Evolutionary conservation across 176 grass and related monocot genomes (phyloP), one percentile per base, ranked within the genome.

Genomic region (Avena sativa): DNA sequence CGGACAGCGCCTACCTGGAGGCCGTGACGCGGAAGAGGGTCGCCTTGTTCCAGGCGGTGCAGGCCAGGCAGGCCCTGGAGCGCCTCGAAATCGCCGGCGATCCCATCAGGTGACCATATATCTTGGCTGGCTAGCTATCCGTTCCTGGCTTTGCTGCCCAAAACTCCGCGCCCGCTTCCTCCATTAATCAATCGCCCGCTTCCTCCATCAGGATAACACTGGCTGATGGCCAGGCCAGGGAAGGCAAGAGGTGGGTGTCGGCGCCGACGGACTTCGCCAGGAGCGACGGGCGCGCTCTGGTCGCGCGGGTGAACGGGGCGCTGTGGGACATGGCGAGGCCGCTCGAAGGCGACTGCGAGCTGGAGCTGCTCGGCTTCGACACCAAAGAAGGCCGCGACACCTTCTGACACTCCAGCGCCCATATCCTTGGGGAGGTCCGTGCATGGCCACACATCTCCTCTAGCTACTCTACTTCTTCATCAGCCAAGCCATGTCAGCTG

Each of bases 391-490:
- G 96, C 1, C 93, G 93, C 14, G 96, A 98, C 62, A 95, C 93
- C 60, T 95, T 95, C 81, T 98, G 96, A 91, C 96, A 98, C 85
- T 98, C 96, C 0, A 98, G 96, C 86, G 96, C 93, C 71, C 96
- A 98, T 79, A 98, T 98, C 80, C 91, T 98, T 76, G 96, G 96
- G 30, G 89, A 98, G 91, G 96, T 90, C 5, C 57, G 26, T 28
- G 26, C 26, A 28, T 28, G 26, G 26, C 26, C 26, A 28, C 26
- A 28, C 28, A 32, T 34, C 32, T 34, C 32, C 32, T 34, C 32
- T 34, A 34, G 32, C 32, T 34, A 34, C 32, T 34, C 32, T 34
- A 34, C 32, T 43, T 40, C 38, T 40, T 90, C 5, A 71, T n/a
- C 58, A 34, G 64, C 15, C 12, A 1, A 34, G 63, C 61, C 46